Percentiles rank a stretch among this genome's conserved stretches.
phyloP scores from a whole-genome alignment of 2,329 filamentous ascomycete species.

The Cadophora sp. region DNA sequence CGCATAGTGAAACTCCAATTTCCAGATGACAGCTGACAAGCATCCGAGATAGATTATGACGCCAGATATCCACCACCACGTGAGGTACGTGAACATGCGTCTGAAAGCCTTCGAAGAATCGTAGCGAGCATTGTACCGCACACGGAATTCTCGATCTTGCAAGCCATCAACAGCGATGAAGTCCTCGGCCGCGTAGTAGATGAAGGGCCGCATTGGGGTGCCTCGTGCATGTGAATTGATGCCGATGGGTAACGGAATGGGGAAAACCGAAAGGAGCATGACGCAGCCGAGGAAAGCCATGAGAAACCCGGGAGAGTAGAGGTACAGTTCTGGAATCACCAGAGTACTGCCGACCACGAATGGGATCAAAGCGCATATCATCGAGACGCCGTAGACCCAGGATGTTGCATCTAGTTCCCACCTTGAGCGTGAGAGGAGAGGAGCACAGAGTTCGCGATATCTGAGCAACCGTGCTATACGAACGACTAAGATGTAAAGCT shows the following conservation, averaged over 20 bases:
- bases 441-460: slow-evolving; percentile 33
- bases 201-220: slow-evolving; percentile 32
- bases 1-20: slow-evolving; percentile 35
- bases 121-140: slow-evolving; percentile 35
- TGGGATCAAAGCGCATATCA: slow-evolving; percentile 35
- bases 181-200: slow-evolving; percentile 39
- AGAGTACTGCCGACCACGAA: slow-evolving; percentile 32
- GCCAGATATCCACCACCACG: slow-evolving; percentile 34
- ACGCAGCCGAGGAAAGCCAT: slow-evolving; percentile 82
- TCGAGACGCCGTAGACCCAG: slow-evolving; percentile 36
- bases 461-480: slow-evolving; percentile 28
- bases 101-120: slow-evolving; percentile 30
- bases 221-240: slow-evolving; percentile 37
- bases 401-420: slow-evolving; percentile 37
- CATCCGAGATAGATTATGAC: slow-evolving; percentile 33
- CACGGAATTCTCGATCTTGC: slow-evolving; percentile 37
- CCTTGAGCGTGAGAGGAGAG: slow-evolving; percentile 33
- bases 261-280: slow-evolving; percentile 79
- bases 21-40: slow-evolving; percentile 36
- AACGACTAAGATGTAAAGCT: slow-evolving; percentile 33
- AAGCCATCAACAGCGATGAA: slow-evolving; percentile 38
- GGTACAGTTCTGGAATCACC: slow-evolving; percentile 34
- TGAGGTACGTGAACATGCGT: slow-evolving; percentile 31
- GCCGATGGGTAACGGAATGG: slow-evolving; percentile 65
- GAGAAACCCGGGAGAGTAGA: slow-evolving; percentile 75